These are phyloP conservation scores for Limonium bicolor DNA, from an alignment of 148 eudicot genomes.

Conservation along the genomic window DNA sequence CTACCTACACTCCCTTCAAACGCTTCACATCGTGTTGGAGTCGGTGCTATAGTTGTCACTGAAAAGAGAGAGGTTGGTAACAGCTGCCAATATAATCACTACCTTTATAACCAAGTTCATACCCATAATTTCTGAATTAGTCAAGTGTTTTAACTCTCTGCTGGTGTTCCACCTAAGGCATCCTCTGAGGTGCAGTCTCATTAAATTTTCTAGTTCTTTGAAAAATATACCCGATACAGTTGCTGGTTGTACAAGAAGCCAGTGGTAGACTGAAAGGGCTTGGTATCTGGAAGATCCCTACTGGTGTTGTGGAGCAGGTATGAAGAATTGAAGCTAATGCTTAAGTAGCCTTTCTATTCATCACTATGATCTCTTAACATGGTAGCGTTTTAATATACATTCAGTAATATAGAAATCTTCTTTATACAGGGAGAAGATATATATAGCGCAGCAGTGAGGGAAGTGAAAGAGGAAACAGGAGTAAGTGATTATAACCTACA, in stretches of 20 bases:
- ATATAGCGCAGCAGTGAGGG: conserved; percentile 47
- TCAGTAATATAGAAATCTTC: too few relatives aligned
- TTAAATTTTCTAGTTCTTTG: too few relatives aligned
- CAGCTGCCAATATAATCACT: too few relatives aligned
- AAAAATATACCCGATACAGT: too few relatives aligned
- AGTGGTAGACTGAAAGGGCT: conserved; percentile 41
- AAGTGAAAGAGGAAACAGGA: conserved; percentile 91
- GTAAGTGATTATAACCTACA: too few relatives aligned
- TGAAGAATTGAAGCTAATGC: background rate
- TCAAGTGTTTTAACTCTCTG: too few relatives aligned
- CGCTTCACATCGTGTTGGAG: conserved; percentile 62
- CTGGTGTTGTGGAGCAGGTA: conserved; percentile 82
- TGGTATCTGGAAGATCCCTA: conserved; percentile 84
- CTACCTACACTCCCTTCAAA: conserved; percentile 57
- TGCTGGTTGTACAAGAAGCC: conserved; percentile 76
- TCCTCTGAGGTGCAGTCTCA: too few relatives aligned
- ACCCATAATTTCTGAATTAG: too few relatives aligned
- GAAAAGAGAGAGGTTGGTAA: conserved; percentile 66
- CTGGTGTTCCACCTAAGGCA: too few relatives aligned
- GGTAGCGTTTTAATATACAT: background rate
- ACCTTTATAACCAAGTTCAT: too few relatives aligned
- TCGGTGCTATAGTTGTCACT: conserved; percentile 67
- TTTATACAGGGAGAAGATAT: conserved; percentile 78
- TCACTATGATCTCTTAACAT: too few relatives aligned
- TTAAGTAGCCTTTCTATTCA: too few relatives aligned